Base-by-base conservation (phyloP, 1,139 yeast species). In the Yamadazyma mexicana region DNA sequence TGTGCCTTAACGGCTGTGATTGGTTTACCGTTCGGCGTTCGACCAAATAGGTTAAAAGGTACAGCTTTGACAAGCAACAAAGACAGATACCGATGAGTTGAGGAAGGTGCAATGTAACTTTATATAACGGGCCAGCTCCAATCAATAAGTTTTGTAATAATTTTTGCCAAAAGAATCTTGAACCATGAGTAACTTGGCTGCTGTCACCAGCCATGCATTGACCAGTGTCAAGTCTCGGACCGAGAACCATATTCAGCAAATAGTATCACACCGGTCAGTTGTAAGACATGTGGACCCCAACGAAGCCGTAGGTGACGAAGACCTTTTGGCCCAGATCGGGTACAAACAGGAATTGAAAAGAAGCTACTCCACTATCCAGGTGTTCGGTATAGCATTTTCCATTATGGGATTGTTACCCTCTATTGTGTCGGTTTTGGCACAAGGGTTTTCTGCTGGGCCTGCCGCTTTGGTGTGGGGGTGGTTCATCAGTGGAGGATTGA, bases 401-500 rank as follows among this genome's bases (percentile, higher is more conserved):
- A 75, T 75, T 42, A 75, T 75, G 80, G 79, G 79, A 3, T 55
- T 75, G 31, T 56, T 75, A 20, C 79, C 79, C 3, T 65, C 74
- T 20, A 66, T 75, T 42, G 62, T 74, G 1, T 68, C 76, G 0
- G 56, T 64, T 22, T 47, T 71, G 4, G 55, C 55, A 12, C 45
- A 45, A 14, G 66, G 65, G 4, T 63, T 73, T 39, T 63, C 73
- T 16, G 79, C 62, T 5, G 77, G 77, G 8, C 59, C 70, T 8
- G 57, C 64, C 22, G 58, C 83, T 4, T 68, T 79, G 17, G 75
- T 81, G 15, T 83, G 88, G 87, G 87, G 88, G 39, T 84, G 88
- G 87, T 69, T 82, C 41, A 65, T 74, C 37, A 75, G 82, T 31
- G 76, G 78, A n/a, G 46, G 72, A 38, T 81, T 82, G 47, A 76